A percentile compares a stretch with the other conserved stretches of the same genome.
phyloP scores from a whole-genome alignment of 1,284 basidiomycete species.

The Irpex rosettiformis region DNA sequence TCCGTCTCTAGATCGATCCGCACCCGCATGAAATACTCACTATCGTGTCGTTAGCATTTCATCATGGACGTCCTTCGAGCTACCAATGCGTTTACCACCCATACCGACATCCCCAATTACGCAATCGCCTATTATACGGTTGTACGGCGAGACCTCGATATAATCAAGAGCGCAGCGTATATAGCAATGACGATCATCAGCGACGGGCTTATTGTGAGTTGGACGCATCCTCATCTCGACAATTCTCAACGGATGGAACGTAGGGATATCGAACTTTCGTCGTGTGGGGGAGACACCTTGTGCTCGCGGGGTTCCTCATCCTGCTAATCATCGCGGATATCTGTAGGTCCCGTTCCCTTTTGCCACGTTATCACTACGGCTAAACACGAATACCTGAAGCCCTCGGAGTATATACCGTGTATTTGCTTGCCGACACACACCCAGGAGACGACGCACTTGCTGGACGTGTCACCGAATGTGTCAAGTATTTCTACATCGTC shows the following conservation, averaged over 20 bases:
- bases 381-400: neutral
- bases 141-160: slow-evolving; percentile 11
- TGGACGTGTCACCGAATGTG: slow-evolving; percentile 9
- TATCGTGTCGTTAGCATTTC: slow-evolving; percentile 4
- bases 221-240: too few relatives aligned
- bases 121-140: slow-evolving; percentile 11
- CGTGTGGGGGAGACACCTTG: slow-evolving; percentile 7
- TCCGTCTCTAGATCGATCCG: neutral
- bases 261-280: slow-evolving; percentile 14
- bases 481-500: slow-evolving; percentile 13
- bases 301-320: slow-evolving; percentile 2
- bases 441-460: slow-evolving; percentile 9
- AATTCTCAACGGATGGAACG: too few relatives aligned
- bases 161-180: slow-evolving; percentile 14
- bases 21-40: neutral
- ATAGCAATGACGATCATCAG: slow-evolving; percentile 11
- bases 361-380: neutral
- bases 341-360: neutral
- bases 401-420: slow-evolving; percentile 11
- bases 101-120: slow-evolving; percentile 9
- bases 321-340: slow-evolving; percentile 10
- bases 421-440: slow-evolving; percentile 4
- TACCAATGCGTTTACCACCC: slow-evolving; percentile 10
- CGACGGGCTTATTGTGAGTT: slow-evolving; percentile 13
- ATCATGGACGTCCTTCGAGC: slow-evolving; percentile 12